These are phyloP conservation scores for Capsicum pubescens DNA, from an alignment of 257 asterid species.

Conservation along the genomic window DNA sequence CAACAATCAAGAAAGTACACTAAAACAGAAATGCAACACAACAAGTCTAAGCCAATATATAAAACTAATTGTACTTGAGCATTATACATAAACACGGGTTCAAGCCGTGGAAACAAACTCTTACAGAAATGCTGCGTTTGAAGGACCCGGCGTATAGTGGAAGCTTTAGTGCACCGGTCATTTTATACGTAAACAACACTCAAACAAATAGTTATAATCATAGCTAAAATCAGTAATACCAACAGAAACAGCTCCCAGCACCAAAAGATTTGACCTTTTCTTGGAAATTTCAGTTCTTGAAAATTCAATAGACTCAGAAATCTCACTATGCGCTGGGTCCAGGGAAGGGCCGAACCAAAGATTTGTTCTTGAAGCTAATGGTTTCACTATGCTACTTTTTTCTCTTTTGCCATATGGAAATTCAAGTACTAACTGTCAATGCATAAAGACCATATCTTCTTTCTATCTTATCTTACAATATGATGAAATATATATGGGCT, in stretches of 20 bases:
- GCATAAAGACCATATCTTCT: no score
- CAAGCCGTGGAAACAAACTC: no score
- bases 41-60: background rate
- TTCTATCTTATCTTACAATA: background rate
- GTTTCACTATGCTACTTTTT: conserved; percentile 8
- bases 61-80: no score
- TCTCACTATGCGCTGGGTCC: no score
- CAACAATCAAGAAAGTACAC: background rate
- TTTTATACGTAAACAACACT: background rate
- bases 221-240: conserved; percentile 83
- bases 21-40: background rate
- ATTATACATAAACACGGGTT: no score
- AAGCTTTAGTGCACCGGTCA: no score
- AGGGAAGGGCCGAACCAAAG: no score
- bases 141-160: no score
- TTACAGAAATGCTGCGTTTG: no score
- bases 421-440: no score
- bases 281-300: conserved; percentile 10
- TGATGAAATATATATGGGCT: conserved; percentile 13
- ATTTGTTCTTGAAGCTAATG: background rate
- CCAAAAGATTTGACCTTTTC: conserved; percentile 43
- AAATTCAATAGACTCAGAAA: background rate
- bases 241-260: conserved; percentile 55
- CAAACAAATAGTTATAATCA: conserved; percentile 58
- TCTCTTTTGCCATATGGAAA: background rate